Evolutionary conservation across 331 rosid species (phyloP).

Genomic region (Malus hybrid): DNA sequence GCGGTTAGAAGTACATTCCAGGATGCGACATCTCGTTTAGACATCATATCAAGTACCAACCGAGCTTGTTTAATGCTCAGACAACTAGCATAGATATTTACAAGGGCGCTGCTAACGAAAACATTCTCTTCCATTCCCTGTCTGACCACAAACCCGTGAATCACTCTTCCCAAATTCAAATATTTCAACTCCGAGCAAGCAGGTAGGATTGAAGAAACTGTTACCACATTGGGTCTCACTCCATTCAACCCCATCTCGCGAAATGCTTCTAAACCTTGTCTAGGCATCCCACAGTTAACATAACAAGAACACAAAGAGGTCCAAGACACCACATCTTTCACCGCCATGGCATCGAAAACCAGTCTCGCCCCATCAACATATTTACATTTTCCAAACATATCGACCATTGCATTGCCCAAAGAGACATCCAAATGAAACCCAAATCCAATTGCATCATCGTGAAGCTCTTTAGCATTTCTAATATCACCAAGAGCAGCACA

Average conservation of each 20-base stretch:
- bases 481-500: slow-evolving; percentile 36
- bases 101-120: too few relatives aligned
- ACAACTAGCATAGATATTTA: too few relatives aligned
- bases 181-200: slow-evolving; percentile 16
- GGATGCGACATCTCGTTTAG: slow-evolving; percentile 39
- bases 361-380: neutral
- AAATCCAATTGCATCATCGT: neutral
- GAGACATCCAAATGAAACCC: neutral
- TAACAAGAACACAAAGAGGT: neutral
- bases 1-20: slow-evolving; percentile 50
- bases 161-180: neutral
- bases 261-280: neutral
- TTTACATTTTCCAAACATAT: neutral
- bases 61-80: too few relatives aligned
- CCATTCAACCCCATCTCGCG: neutral
- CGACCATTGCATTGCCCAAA: slow-evolving; percentile 13
- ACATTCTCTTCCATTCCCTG: too few relatives aligned
- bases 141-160: too few relatives aligned
- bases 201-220: neutral
- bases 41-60: slow-evolving; percentile 7
- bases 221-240: slow-evolving; percentile 7
- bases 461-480: neutral
- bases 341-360: neutral
- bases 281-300: neutral
- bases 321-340: slow-evolving; percentile 2